phyloP scores from a whole-genome alignment of 2,329 filamentous ascomycete genomes.

The Lachnellula subtilissima region DNA sequence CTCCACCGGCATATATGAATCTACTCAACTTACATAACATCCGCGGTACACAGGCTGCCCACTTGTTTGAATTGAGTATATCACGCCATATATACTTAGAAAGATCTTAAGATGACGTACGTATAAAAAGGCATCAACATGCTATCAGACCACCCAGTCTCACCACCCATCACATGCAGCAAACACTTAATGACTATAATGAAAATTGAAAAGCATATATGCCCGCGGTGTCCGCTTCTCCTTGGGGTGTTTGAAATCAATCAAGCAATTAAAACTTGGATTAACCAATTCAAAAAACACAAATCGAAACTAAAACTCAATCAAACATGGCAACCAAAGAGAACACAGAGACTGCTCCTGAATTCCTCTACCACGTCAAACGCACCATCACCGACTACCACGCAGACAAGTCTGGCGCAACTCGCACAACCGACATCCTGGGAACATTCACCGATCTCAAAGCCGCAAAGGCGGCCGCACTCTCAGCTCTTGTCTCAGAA shows the following conservation, averaged over 20 bases:
- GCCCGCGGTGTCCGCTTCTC: not conserved
- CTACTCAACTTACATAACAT: not conserved
- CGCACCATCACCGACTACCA: conserved; percentile 18
- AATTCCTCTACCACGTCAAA: conserved; percentile 21
- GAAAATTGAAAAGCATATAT: not conserved
- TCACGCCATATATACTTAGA: not conserved
- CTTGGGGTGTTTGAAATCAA: not conserved
- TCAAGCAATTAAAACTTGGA: not conserved
- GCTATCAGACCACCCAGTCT: not conserved
- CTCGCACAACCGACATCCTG: conserved; percentile 32
- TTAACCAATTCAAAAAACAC: not conserved
- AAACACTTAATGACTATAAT: not conserved
- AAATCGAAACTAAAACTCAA: not conserved
- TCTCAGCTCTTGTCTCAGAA: conserved; percentile 29
- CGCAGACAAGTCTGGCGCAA: conserved; percentile 16
- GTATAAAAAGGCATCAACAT: not conserved
- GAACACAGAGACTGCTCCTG: conserved; percentile 8
- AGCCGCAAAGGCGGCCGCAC: conserved; percentile 36
- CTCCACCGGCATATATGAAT: not conserved
- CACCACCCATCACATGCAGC: not conserved
- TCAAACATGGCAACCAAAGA: not conserved
- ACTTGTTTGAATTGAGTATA: too few species aligned
- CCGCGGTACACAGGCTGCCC: not conserved
- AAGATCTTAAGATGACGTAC: not conserved
- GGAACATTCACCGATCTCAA: conserved; percentile 35